These are phyloP conservation scores for Rhizopogon rudus DNA, from an alignment of 768 basidiomycete species.

Conservation along the genomic window DNA sequence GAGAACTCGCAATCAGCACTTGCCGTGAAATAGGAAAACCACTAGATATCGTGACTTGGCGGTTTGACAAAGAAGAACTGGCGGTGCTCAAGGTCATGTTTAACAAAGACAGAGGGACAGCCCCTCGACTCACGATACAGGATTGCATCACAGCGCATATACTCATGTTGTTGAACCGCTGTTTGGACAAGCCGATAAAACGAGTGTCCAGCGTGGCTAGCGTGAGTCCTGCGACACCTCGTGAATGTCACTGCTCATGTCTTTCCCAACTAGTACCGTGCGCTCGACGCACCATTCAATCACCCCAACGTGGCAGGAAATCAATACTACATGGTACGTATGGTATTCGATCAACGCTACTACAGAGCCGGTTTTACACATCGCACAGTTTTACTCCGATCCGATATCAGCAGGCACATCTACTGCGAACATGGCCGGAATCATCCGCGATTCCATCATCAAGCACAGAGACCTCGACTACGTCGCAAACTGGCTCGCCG, in stretches of 20 bases:
- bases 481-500: conserved; percentile 12
- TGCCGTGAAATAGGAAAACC: conserved; percentile 6
- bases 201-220: conserved; percentile 23
- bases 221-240: conserved; percentile 11
- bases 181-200: conserved; percentile 7
- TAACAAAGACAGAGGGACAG: not conserved
- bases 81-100: conserved; percentile 9
- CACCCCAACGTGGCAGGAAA: conserved; percentile 13
- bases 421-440: conserved; percentile 9
- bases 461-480: conserved; percentile 10
- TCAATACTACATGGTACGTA: conserved; percentile 14
- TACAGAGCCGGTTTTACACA: not conserved
- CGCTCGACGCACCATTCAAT: conserved; percentile 11
- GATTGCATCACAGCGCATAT: conserved; percentile 26
- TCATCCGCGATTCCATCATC: conserved; percentile 13
- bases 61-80: conserved; percentile 7
- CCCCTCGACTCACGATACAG: conserved; percentile 13
- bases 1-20: conserved; percentile 14
- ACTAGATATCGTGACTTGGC: conserved; percentile 9
- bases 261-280: conserved; percentile 11
- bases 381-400: conserved; percentile 6
- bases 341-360: not conserved
- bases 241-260: not conserved
- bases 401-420: conserved; percentile 7
- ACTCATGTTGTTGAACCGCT: conserved; percentile 15